Evolutionary conservation across 1,284 basidiomycete genomes (phyloP).

Genomic region (Irpex sp.): DNA sequence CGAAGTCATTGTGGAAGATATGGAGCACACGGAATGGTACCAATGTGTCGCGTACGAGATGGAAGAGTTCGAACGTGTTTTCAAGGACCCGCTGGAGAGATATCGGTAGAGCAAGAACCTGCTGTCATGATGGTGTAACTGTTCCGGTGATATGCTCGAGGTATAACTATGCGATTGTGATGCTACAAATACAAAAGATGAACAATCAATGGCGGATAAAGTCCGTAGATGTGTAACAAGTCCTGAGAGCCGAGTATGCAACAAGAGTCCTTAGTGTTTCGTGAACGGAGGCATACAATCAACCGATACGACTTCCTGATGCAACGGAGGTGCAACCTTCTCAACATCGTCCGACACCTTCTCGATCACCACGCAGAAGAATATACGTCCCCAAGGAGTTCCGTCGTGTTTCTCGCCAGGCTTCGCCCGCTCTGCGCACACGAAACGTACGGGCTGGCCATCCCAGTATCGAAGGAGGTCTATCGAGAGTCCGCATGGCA

Average conservation of each 20-base stretch:
- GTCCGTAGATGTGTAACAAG: too few relatives aligned
- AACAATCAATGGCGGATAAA: background rate
- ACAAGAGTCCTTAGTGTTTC: background rate
- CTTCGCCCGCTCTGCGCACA: slow-evolving; percentile 63
- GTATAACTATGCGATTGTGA: background rate
- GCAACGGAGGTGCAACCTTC: slow-evolving; percentile 8
- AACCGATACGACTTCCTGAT: background rate
- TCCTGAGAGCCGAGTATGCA: too few relatives aligned
- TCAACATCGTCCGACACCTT: slow-evolving; percentile 30
- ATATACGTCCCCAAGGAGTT: slow-evolving; percentile 54
- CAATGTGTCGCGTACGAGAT: too few relatives aligned
- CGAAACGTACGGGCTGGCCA: slow-evolving; percentile 79
- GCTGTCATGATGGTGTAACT: background rate
- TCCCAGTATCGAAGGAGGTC: slow-evolving; percentile 89
- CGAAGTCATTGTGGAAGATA: too few relatives aligned
- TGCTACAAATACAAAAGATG: background rate
- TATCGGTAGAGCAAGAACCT: background rate
- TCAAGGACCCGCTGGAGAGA: background rate
- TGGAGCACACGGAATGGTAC: too few relatives aligned
- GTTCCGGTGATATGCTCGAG: background rate
- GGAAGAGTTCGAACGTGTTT: background rate
- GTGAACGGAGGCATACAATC: background rate
- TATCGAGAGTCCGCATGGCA: slow-evolving; percentile 74
- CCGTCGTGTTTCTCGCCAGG: slow-evolving; percentile 26
- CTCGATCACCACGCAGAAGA: slow-evolving; percentile 72